Base-by-base conservation (phyloP, 208 protist species). In the Novymonas esmeraldas region DNA sequence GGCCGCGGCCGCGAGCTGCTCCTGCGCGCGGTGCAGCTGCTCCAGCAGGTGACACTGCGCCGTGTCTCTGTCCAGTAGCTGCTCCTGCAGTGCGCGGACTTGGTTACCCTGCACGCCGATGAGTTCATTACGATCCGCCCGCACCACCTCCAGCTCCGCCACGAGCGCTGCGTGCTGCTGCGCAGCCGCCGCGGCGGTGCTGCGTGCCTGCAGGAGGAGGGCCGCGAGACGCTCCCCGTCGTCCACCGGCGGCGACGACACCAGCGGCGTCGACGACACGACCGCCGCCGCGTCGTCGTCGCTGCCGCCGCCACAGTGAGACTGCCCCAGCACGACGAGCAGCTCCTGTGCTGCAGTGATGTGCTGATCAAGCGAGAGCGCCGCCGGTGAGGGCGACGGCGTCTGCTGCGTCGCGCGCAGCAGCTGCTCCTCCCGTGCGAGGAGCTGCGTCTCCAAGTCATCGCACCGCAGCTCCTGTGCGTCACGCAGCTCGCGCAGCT, bases 101-200 rank as follows among this genome's bases (percentile, higher is more conserved):
- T 77, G 64, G 9, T 85, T 66, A 26, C 76, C 81, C 67, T 92
- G 82, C 49, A 73, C 72, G 3, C 82, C 82, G 22, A 92, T 78
- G 20, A 92, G 60, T 62, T 88, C 87, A 58, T 89, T 90, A 33
- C 86, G 70, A 51, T 92, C 86, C 14, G 70, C 72, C 3, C 86
- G 86, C 42, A 92, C 86, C 48, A 92, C 82, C 24, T 81, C 65
- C 14, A 92, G 75, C 75, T 90, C 81, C 39, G 85, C 83, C 36
- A 41, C 34, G 13, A 85, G 39, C 36, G 79, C 86, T 0, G 76
- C 57, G 51, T 76, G 54, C 10, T 63, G 77, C 31, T 76, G 62
- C 3, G 29, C 20, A 4, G 65, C 34, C 6, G 34, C 50, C 48
- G 29, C 45, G 20, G 63, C 16, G 6, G 36, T 38, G 13, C 69